These are phyloP conservation scores for Adansonia grandidieri DNA, from an alignment of 441 rosid genomes.

Conservation along the genomic window DNA sequence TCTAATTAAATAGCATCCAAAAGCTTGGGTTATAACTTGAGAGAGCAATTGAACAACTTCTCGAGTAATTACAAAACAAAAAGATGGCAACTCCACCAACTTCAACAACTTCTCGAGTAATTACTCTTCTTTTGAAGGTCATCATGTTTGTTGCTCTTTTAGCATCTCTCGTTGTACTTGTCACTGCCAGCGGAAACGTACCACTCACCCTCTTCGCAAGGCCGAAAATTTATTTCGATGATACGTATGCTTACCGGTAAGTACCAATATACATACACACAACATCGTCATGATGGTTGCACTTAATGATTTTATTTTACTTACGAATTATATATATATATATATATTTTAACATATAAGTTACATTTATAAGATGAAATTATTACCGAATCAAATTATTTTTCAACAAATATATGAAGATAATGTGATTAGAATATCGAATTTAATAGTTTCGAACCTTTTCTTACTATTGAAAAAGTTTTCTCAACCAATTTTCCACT, in stretches of 20 bases:
- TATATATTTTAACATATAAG: too few relatives aligned
- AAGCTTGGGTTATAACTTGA: not conserved
- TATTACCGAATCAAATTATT: not conserved
- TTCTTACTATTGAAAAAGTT: too few relatives aligned
- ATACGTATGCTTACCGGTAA: conserved; percentile 51
- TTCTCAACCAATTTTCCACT: too few relatives aligned
- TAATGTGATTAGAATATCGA: too few relatives aligned
- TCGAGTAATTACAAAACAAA: too few relatives aligned
- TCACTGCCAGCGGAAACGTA: conserved; percentile 37
- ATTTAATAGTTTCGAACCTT: too few relatives aligned
- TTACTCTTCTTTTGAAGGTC: conserved; percentile 40
- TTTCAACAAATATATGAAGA: not conserved
- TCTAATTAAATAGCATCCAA: not conserved
- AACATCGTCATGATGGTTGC: too few relatives aligned
- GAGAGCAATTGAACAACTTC: too few relatives aligned
- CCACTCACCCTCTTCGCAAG: not conserved
- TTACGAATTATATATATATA: too few relatives aligned
- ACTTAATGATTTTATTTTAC: too few relatives aligned
- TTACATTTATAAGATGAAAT: not conserved
- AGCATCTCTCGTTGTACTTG: conserved; percentile 39
- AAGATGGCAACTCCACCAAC: conserved; percentile 34
- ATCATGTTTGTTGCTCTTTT: conserved; percentile 40
- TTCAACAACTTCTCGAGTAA: conserved; percentile 26
- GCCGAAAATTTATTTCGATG: conserved; percentile 40
- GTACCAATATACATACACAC: not conserved